Percentiles rank a stretch among this genome's conserved stretches.
Evolutionary conservation across 345 rosid species (phyloP).

Genomic region (Physaria fendleri): DNA sequence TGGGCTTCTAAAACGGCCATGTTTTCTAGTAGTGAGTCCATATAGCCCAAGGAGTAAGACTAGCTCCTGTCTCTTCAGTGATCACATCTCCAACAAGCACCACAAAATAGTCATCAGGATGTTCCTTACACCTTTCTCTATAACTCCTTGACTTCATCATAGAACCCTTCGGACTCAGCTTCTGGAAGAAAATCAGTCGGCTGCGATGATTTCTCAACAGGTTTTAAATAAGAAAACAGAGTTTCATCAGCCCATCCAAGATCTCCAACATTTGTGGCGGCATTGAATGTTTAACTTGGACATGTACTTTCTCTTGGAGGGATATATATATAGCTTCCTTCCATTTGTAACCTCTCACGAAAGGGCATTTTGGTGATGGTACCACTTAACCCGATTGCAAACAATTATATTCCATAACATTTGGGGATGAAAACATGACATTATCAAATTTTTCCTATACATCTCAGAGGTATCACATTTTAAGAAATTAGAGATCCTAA

Average conservation of each 20-base stretch:
- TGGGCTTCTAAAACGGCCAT: too few relatives aligned
- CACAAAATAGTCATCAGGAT: conserved; percentile 60
- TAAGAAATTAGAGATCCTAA: conserved; percentile 6
- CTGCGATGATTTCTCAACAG: conserved; percentile 71
- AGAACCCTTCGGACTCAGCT: conserved; percentile 49
- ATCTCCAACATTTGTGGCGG: conserved; percentile 39
- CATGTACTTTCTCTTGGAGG: conserved; percentile 65
- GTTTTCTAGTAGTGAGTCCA: too few relatives aligned
- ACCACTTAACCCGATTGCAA: not conserved
- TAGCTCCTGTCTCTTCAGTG: conserved; percentile 69
- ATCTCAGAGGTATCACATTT: not conserved
- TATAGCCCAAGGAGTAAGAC: conserved; percentile 58
- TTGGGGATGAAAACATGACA: conserved; percentile 13
- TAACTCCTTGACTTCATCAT: conserved; percentile 56
- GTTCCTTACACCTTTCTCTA: conserved; percentile 52
- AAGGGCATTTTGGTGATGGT: not conserved
- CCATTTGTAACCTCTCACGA: conserved; percentile 49
- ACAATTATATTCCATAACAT: not conserved
- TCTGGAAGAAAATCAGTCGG: conserved; percentile 50
- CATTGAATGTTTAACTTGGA: conserved; percentile 66
- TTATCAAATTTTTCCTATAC: not conserved
- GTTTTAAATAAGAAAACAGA: conserved; percentile 46
- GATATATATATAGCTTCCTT: conserved; percentile 42
- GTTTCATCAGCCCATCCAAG: conserved; percentile 64
- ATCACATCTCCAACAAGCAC: conserved; percentile 74